A percentile compares a stretch with the other conserved stretches of the same genome.
These are phyloP conservation scores for Picochlorum sp. DNA, from an alignment of 139 green algal species.

Conservation along the genomic window DNA sequence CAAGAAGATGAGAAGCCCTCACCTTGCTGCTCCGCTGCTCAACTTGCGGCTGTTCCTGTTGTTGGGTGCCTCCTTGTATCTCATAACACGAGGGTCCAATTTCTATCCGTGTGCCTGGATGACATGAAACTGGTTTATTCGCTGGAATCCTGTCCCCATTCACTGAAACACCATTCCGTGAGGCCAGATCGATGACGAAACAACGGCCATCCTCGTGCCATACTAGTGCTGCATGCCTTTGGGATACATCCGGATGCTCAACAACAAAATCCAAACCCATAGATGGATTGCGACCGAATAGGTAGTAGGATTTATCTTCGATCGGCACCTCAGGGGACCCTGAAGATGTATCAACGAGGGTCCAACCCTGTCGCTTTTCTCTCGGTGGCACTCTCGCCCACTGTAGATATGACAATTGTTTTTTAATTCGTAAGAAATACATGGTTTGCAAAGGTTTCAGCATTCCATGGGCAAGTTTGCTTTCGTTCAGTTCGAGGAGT, in stretches of 20 bases:
- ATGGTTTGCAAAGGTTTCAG: too few relatives aligned
- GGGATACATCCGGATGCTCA: slow-evolving; percentile 22
- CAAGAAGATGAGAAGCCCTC: slow-evolving; percentile 69
- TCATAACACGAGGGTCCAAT: not conserved
- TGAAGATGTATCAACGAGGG: not conserved
- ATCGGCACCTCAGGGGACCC: not conserved
- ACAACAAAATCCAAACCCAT: slow-evolving; percentile 19
- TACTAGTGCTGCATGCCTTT: slow-evolving; percentile 57
- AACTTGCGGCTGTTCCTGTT: too few relatives aligned
- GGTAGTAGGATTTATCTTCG: not conserved
- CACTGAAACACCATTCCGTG: not conserved
- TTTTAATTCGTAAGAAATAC: too few relatives aligned
- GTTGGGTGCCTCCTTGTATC: too few relatives aligned
- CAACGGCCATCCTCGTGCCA: slow-evolving; percentile 57
- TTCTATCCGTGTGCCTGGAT: not conserved
- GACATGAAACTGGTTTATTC: slow-evolving; percentile 1
- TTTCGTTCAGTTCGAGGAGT: too few relatives aligned
- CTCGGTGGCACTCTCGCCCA: not conserved
- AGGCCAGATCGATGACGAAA: slow-evolving; percentile 59
- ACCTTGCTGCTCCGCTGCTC: slow-evolving; percentile 23
- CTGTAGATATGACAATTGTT: not conserved
- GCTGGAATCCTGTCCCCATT: not conserved
- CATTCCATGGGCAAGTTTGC: too few relatives aligned
- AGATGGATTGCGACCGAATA: not conserved
- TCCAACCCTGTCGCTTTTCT: not conserved